phyloP scores from a whole-genome alignment of 1,284 basidiomycete species.

The Stygiomarasmius scandens region DNA sequence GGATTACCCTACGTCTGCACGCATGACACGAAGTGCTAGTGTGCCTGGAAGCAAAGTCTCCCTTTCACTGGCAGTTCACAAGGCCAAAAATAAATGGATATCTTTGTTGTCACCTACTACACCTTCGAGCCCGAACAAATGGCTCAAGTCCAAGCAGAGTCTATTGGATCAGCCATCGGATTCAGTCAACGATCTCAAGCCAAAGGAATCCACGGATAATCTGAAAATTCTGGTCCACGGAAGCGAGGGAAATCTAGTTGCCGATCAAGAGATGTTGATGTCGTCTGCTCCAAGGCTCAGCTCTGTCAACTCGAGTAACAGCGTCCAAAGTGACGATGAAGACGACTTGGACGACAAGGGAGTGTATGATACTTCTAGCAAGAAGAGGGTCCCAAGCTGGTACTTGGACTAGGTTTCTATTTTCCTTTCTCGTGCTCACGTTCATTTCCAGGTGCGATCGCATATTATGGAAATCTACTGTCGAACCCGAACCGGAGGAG shows the following conservation, averaged over 20 bases:
- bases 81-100: conserved; percentile 63
- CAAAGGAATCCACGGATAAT: conserved; percentile 2
- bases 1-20: conserved; percentile 38
- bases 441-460: conserved; percentile 66
- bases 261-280: conserved; percentile 29
- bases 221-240: neutral
- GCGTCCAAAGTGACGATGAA: conserved; percentile 31
- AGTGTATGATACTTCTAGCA: conserved; percentile 77
- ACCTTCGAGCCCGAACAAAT: conserved; percentile 32
- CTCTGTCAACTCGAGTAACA: conserved; percentile 34
- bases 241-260: conserved; percentile 19
- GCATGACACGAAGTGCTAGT: conserved; percentile 24
- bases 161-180: conserved; percentile 16
- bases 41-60: conserved; percentile 42
- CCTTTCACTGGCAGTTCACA: conserved; percentile 50
- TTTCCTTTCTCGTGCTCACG: neutral
- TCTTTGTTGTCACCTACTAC: conserved; percentile 47
- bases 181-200: conserved; percentile 12
- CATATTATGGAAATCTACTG: conserved; percentile 76
- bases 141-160: conserved; percentile 31
- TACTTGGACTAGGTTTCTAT: conserved; percentile 30
- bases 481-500: conserved; percentile 47
- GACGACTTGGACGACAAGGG: conserved; percentile 54
- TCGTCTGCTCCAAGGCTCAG: conserved; percentile 39
- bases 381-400: conserved; percentile 84